Base-by-base conservation (phyloP, 768 basidiomycete species). In the Gloeopeniophorella convolvens region DNA sequence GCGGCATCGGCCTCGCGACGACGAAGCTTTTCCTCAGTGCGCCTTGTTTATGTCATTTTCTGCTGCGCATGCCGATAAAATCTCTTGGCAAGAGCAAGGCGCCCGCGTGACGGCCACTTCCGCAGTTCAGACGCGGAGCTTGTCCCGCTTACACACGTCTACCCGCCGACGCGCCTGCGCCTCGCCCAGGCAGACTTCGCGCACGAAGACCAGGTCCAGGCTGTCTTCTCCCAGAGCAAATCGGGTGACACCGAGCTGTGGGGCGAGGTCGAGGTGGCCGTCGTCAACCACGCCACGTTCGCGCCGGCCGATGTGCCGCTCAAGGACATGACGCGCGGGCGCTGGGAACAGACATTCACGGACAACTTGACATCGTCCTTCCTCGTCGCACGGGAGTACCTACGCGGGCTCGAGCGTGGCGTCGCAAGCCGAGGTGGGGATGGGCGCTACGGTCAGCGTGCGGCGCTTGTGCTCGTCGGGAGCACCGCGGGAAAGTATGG, bases 31-130 rank as follows among this genome's bases (percentile, higher is more conserved):
- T 80, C 60, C 71, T 81, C 27, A 70, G 83, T 80, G 40, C 39
- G 24, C 10, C 28, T 31, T 26, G 26, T 9, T 27, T 21, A 26
- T 24, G 50, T 4, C 10, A 18, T 15, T 16, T 7, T 26, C 20
- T n/a, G 21, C n/a, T 18, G 24, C 26, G 35, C 13, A 28, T 39
- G 31, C 35, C 26, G 23, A 56, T 39, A 23, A 16, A 9, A 10
- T 31, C n/a, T 31, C 51, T 8, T 13, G 24, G 18, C 20, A 61
- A 87, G 85, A 80, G 35, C 81, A 83, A 56, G 84, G 82, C 8
- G 83, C 85, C 0, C 74, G 72, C 44, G 83, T 89, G 9, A 80
- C 83, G 0, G 84, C 83, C 83, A 87, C 60, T 89, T 82, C 63
- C 80, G 83, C 62, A 72, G 76, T 7, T 80, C 75, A 43, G 56